phyloP scores from a whole-genome alignment of 2,329 filamentous ascomycete genomes.

The Trichoderma afroharzianum region DNA sequence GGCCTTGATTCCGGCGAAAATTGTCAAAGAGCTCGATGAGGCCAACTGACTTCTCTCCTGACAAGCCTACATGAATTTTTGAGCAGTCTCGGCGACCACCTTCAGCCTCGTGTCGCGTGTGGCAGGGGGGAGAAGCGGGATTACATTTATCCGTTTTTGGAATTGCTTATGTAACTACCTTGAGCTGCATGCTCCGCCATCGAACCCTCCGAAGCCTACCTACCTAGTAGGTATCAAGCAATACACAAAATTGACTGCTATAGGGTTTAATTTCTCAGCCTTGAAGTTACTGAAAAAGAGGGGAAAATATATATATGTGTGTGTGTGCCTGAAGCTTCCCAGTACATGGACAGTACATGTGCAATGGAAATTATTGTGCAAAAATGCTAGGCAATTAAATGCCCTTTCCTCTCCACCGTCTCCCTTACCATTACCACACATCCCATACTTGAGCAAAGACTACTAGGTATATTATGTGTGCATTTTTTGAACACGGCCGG shows the following conservation, averaged over 20 bases:
- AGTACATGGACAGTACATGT: not conserved
- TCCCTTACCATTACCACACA: not conserved
- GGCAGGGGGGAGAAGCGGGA: slow-evolving; percentile 13
- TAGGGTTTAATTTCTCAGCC: not conserved
- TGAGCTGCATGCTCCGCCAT: not conserved
- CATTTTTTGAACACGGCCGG: not conserved
- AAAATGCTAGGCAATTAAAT: not conserved
- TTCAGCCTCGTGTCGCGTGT: slow-evolving; percentile 21
- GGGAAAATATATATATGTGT: too few species aligned
- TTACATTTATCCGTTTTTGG: not conserved
- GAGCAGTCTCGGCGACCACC: slow-evolving; percentile 12
- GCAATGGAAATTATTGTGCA: not conserved
- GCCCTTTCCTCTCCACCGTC: not conserved
- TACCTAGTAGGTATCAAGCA: too few species aligned
- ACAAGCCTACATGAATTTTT: slow-evolving; percentile 14
- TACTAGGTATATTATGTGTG: not conserved
- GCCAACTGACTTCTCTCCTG: slow-evolving; percentile 15
- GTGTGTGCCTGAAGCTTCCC: not conserved
- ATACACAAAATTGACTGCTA: not conserved
- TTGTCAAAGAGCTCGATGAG: not conserved
- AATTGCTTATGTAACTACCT: not conserved
- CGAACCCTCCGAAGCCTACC: not conserved
- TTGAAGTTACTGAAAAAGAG: not conserved
- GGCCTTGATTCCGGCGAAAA: not conserved
- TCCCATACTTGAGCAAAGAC: not conserved